phyloP scores from a whole-genome alignment of 345 rosid species.

The Populus tremula region DNA sequence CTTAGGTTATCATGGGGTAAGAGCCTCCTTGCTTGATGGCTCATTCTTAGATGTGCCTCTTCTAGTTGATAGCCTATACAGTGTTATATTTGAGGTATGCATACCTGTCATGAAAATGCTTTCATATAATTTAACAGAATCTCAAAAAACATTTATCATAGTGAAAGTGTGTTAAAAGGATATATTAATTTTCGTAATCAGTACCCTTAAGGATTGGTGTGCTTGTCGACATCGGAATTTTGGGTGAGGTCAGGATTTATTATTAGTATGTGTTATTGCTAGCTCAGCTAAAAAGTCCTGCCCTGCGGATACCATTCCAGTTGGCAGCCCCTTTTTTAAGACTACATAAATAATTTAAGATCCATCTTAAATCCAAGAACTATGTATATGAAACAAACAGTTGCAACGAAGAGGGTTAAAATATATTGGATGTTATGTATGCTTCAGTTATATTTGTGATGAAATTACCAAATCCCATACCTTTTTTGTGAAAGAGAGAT shows the following conservation, averaged over 20 bases:
- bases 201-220: background rate
- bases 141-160: background rate
- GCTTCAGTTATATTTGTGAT: no score
- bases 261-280: no score
- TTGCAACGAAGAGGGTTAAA: no score
- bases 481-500: no score
- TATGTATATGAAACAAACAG: no score
- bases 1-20: background rate
- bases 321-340: no score
- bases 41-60: background rate
- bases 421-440: no score
- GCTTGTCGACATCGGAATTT: background rate
- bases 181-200: background rate
- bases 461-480: no score
- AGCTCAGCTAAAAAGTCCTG: no score
- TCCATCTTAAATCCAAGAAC: no score
- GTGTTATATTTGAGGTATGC: background rate
- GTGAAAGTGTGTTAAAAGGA: background rate
- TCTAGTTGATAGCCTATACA: background rate
- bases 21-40: background rate
- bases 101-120: background rate
- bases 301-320: no score
- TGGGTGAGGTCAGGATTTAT: background rate
- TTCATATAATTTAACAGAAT: background rate
- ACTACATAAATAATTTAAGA: no score